Evolutionary conservation across 805 yeast species (phyloP), one percentile per base, ranked within the genome.

Genomic region (Candida ortonii): DNA sequence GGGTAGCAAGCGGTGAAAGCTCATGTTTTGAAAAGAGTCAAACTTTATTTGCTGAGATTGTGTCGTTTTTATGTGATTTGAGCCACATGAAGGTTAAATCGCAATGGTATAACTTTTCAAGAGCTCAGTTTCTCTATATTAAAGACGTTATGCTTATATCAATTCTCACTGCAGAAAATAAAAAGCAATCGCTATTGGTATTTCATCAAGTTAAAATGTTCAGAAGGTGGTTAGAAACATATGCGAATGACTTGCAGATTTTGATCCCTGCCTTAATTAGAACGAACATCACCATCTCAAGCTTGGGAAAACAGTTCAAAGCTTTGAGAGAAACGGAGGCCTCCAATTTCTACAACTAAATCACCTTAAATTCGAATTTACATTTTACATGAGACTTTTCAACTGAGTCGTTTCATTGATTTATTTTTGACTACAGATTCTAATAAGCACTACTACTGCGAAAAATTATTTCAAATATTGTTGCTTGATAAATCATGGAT

Each of bases 281-380:
- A 14, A 36, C 30, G 2, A 36, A 36, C 26, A 36, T 36, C 33
- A 36, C 39, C 3, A 22, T 36, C 12, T 30, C 39, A n/a, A 36
- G 39, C 22, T 25, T 36, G 19, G 39, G 39, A 8, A 36, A 36
- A 23, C 39, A 36, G 27, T 29, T 36, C 8, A 36, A 31, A 12
- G 10, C 27, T 10, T 16, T 24, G 12, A 13, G 35, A 25, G 30
- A 36, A 1, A 36, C 22, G 22, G 23, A 24, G 7, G 35, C 36
- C 12, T 36, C 39, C 10, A 32, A 22, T 10, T 22, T 36, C 7
- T 36, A 36, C 15, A 30, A 18, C 14, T 17, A 16, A 28, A 17
- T 4, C 14, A 19, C 7, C 7, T 17, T 17, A 10, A 8, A n/a
- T n/a, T n/a, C n/a, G n/a, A n/a, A n/a, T n/a, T n/a, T n/a, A n/a